phyloP scores from a whole-genome alignment of 257 asterid genomes.

The Penstemon eatonii region DNA sequence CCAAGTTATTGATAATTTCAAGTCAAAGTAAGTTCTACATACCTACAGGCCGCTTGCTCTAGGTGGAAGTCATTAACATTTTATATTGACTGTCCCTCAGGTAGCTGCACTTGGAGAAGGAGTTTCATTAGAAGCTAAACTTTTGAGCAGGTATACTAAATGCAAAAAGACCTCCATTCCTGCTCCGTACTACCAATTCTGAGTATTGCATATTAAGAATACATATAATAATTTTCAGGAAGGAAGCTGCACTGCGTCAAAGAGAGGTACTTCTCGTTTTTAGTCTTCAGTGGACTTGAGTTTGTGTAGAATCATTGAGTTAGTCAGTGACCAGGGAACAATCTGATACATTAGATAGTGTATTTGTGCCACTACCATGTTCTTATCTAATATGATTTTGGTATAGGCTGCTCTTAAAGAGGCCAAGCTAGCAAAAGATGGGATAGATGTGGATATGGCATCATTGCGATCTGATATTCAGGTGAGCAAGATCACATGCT shows the following conservation, averaged over 20 bases:
- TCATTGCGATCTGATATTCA: slow-evolving; percentile 64
- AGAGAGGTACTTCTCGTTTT: slow-evolving; percentile 71
- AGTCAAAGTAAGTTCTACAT: slow-evolving; percentile 10
- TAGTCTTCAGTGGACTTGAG: slow-evolving; percentile 24
- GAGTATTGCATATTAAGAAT: slow-evolving; percentile 26
- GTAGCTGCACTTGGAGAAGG: slow-evolving; percentile 98
- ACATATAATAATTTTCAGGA: slow-evolving; percentile 52
- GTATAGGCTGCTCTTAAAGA: slow-evolving; percentile 90
- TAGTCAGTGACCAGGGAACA: slow-evolving; percentile 16
- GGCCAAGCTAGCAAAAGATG: slow-evolving; percentile 74
- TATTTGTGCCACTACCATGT: slow-evolving; percentile 20
- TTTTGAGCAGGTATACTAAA: slow-evolving; percentile 73
- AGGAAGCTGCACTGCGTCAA: slow-evolving; percentile 91
- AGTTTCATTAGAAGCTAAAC: slow-evolving; percentile 91
- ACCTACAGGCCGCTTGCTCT: slow-evolving; percentile 11
- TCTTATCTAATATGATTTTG: slow-evolving; percentile 21
- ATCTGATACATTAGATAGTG: slow-evolving; percentile 22
- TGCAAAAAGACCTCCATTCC: slow-evolving; percentile 27
- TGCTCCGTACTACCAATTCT: slow-evolving; percentile 25
- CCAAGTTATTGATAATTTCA: neutral
- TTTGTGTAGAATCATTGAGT: slow-evolving; percentile 21
- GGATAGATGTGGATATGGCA: slow-evolving; percentile 59
- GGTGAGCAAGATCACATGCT: slow-evolving; percentile 43
- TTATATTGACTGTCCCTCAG: slow-evolving; percentile 44
- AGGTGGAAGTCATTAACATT: slow-evolving; percentile 19